Evolutionary conservation across 345 rosid species (phyloP).

Genomic region (Cardiospermum halicacabum): DNA sequence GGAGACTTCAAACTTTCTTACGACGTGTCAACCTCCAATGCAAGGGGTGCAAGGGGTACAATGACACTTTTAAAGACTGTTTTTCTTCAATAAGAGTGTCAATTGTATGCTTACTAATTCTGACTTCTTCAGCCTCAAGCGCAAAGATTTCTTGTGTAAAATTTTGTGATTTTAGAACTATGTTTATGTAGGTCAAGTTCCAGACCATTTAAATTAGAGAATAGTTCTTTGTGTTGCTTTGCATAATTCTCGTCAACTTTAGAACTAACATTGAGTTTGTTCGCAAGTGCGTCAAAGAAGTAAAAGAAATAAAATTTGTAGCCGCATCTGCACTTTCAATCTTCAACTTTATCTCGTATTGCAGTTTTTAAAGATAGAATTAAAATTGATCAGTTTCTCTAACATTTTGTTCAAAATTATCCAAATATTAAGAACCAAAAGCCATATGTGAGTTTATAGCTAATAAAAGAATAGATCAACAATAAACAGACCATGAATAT

Average conservation of each 20-base stretch:
- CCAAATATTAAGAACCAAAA: no score
- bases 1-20: slow-evolving; percentile 34
- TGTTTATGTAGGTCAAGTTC: slow-evolving; percentile 55
- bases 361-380: no score
- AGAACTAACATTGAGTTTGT: slow-evolving; percentile 41
- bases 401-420: no score
- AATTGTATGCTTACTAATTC: slow-evolving; percentile 45
- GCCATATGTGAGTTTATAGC: no score
- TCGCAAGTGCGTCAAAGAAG: slow-evolving; percentile 54
- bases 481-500: no score
- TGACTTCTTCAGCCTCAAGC: slow-evolving; percentile 55
- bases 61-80: slow-evolving; percentile 38
- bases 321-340: no score
- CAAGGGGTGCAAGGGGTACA: slow-evolving; percentile 44
- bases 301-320: no score
- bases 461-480: no score
- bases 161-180: slow-evolving; percentile 43
- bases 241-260: slow-evolving; percentile 51
- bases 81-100: slow-evolving; percentile 54
- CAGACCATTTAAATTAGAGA: slow-evolving; percentile 50
- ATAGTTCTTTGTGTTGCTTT: slow-evolving; percentile 38
- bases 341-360: no score
- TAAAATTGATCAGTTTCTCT: no score
- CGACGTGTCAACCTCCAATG: slow-evolving; percentile 36
- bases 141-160: slow-evolving; percentile 50